Evolutionary conservation across 2,329 filamentous ascomycete genomes (phyloP), one percentile per base, ranked within the genome.

Genomic region (Beauveria scarabaeidicola): DNA sequence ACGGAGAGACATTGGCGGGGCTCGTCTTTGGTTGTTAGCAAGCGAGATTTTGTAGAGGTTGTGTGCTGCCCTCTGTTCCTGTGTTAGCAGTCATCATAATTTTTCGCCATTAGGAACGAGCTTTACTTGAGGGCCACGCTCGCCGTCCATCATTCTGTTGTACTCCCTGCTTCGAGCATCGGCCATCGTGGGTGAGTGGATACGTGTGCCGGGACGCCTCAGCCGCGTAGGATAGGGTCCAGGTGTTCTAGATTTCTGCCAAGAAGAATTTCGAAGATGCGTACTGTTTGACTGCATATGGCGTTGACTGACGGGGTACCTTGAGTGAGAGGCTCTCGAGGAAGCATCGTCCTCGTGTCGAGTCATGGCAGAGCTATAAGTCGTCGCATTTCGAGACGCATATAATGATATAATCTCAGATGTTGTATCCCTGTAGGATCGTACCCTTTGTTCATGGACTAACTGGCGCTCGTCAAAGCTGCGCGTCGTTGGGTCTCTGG

Each of bases 331-430:
- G 7, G 41, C 9, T 21, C n/a, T 36, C 10, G 41, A 41, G 17
- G 50, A 50, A 15, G 19, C 41, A 23, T 47, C 41, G 29, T 53
- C 50, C 7, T 53, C 57, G 13, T 40, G 47, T 41, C 57, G 50
- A 40, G 21, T 13, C 13, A 32, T 29, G 2, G 29, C 11, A 4
- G 50, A 44, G 15, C 23, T 43, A 21, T 48, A 43, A 17, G 41
- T 8, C 41, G 36, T 15, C 9, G 41, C 29, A 40, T 54, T 59
- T 41, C 50, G 46, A 36, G 76, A 80, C 19, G 76, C 77, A 64
- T 83, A 83, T 68, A 84, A 75, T 1, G 81, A 84, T 38, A 81
- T 73, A 63, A 80, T 78, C 63, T 84, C 82, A 2, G 81, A 83
- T 11, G 77, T 75, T 2, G 76, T 76, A 64, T 83, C 80, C 61